Percentiles rank a stretch among this genome's conserved stretches.
Evolutionary conservation across 495 filamentous ascomycete species (phyloP).

Genomic region (Tuber brumale): DNA sequence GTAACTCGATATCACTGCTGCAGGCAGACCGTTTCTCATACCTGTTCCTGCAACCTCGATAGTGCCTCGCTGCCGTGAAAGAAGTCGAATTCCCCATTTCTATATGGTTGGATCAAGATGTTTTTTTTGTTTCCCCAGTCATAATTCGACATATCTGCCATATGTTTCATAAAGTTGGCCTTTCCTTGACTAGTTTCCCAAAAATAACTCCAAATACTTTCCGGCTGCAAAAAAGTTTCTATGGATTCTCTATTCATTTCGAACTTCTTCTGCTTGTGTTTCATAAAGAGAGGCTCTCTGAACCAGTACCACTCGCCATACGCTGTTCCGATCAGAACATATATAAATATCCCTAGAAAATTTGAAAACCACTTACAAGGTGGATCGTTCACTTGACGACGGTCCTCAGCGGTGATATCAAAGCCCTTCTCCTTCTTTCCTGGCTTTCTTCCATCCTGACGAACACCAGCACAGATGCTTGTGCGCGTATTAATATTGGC

Average conservation of each 20-base stretch:
- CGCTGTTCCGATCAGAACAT: neutral
- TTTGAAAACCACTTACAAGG: neutral
- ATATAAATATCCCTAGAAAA: neutral
- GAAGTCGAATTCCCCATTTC: neutral
- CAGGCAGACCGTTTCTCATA: neutral
- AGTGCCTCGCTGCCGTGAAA: neutral
- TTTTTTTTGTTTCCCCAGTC: neutral
- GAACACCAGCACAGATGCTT: neutral
- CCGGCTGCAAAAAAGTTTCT: neutral
- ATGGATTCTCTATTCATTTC: neutral
- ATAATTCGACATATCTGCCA: neutral
- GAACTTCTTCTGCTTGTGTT: neutral
- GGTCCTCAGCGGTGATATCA: neutral
- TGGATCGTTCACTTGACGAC: neutral
- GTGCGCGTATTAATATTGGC: neutral
- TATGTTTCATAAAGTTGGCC: neutral
- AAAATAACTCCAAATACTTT: neutral
- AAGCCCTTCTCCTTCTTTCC: neutral
- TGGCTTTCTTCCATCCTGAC: neutral
- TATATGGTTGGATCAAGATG: neutral
- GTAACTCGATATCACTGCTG: neutral
- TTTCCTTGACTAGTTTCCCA: neutral
- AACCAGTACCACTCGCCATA: neutral
- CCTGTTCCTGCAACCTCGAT: neutral
- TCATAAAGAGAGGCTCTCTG: neutral